Conservation (phyloP, 2,329 filamentous ascomycete genomes). For the Monilinia vaccinii-corymbosi region DNA sequence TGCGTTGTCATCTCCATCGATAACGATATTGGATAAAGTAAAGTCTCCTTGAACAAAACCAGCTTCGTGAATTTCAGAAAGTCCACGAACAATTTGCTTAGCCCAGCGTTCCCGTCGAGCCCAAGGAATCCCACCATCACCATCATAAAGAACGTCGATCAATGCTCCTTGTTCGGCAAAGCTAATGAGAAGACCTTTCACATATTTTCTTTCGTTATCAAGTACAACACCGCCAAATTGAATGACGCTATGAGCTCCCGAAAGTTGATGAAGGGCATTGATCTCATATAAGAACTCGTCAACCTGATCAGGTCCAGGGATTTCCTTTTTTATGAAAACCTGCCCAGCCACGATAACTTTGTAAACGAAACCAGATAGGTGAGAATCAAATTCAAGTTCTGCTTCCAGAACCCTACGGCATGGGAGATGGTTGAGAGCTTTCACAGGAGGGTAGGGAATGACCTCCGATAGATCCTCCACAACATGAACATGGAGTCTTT, state of each 20-base stretch:
- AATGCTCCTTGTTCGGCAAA: conserved; percentile 81
- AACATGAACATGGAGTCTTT: conserved; percentile 87
- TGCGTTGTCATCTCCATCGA: conserved; percentile 74
- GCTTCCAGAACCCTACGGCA: conserved; percentile 60
- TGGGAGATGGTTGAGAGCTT: conserved; percentile 63
- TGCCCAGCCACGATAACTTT: conserved; percentile 65
- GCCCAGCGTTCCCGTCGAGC: conserved; percentile 76
- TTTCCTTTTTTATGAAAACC: conserved; percentile 91
- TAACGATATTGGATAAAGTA: conserved; percentile 92
- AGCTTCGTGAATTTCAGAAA: conserved; percentile 88
- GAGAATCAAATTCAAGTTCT: conserved; percentile 75
- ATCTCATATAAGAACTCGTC: conserved; percentile 98
- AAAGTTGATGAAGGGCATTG: conserved; percentile 78
- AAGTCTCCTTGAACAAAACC: conserved; percentile 98
- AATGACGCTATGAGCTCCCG: conserved; percentile 68
- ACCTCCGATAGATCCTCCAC: conserved; percentile 90
- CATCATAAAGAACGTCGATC: conserved; percentile 84
- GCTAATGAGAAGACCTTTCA: conserved; percentile 84
- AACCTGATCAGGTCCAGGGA: conserved; percentile 87
- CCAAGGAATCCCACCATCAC: conserved; percentile 55
- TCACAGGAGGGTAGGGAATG: conserved; percentile 70
- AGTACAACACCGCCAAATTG: conserved; percentile 81
- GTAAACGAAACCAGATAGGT: conserved; percentile 96
- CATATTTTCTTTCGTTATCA: conserved; percentile 60
- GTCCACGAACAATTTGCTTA: conserved; percentile 76